Conservation (phyloP, 2,329 filamentous ascomycete genomes). For the Fusarium sp. region DNA sequence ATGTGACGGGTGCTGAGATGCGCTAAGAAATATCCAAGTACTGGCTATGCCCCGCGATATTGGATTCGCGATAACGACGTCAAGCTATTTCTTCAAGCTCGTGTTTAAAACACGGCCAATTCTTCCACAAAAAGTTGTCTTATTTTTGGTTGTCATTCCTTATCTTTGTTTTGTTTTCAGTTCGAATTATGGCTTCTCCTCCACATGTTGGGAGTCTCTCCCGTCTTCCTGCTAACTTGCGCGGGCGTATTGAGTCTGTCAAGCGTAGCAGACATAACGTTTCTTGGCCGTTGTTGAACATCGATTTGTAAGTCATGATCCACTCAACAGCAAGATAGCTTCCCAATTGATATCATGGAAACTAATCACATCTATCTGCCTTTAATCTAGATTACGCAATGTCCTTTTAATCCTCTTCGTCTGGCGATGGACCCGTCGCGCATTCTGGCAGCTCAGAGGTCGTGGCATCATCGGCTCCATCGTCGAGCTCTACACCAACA, state of each 20-base stretch:
- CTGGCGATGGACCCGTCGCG: slow-evolving; percentile 83
- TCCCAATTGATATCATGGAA: not conserved
- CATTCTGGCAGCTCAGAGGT: slow-evolving; percentile 87
- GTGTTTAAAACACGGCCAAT: slow-evolving; percentile 26
- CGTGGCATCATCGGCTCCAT: slow-evolving; percentile 87
- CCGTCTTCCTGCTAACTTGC: slow-evolving; percentile 77
- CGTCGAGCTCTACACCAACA: slow-evolving; percentile 77
- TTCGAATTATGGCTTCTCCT: slow-evolving; percentile 32
- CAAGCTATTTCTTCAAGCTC: slow-evolving; percentile 31
- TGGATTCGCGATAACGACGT: slow-evolving; percentile 33
- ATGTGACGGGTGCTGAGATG: slow-evolving; percentile 45
- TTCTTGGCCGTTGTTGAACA: slow-evolving; percentile 71
- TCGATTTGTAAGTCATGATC: slow-evolving; percentile 73
- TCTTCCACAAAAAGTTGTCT: slow-evolving; percentile 3
- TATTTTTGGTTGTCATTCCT: slow-evolving; percentile 12
- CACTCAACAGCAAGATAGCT: not conserved
- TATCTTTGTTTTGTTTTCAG: slow-evolving; percentile 5
- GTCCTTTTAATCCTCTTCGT: slow-evolving; percentile 91
- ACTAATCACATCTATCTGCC: slow-evolving; percentile 1
- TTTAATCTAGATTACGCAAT: slow-evolving; percentile 77
- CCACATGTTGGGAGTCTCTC: slow-evolving; percentile 74
- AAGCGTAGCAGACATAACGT: slow-evolving; percentile 69
- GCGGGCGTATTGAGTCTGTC: slow-evolving; percentile 73
- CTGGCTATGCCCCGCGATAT: slow-evolving; percentile 47
- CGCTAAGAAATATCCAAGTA: slow-evolving; percentile 54